Percentiles rank a stretch among this genome's conserved stretches.
phyloP scores from a whole-genome alignment of 129 eudicot genomes.

The Helichrysum umbraculigerum region DNA sequence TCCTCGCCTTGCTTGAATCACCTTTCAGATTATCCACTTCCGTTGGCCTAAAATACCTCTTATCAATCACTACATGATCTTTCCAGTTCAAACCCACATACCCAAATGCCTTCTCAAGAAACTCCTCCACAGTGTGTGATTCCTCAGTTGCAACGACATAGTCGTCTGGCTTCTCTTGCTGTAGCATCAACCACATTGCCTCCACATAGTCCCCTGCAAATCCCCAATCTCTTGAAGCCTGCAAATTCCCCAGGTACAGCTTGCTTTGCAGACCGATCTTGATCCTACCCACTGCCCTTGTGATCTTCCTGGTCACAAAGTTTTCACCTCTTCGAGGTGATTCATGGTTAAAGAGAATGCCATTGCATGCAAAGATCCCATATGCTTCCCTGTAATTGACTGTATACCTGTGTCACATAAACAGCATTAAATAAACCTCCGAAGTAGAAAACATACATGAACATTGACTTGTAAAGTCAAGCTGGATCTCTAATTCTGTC shows the following conservation, averaged over 20 bases:
- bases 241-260: conserved; percentile 80
- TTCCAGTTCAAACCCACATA: conserved; percentile 91
- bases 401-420: conserved; percentile 55
- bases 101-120: conserved; percentile 82
- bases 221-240: conserved; percentile 98
- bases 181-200: conserved; percentile 99
- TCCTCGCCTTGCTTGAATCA: conserved; percentile 81
- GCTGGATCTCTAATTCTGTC: background rate
- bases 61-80: conserved; percentile 89
- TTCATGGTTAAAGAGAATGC: conserved; percentile 92
- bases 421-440: conserved; percentile 7
- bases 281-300: conserved; percentile 96
- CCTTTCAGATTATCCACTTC: conserved; percentile 98
- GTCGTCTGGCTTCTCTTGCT: conserved; percentile 96
- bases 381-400: conserved; percentile 97
- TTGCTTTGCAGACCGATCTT: conserved; percentile 90
- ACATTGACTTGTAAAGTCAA: background rate
- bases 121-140: conserved; percentile 94
- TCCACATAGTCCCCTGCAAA: conserved; percentile 99
- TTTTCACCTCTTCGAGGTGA: conserved; percentile 94
- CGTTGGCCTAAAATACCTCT: conserved; percentile 83
- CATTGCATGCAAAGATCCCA: conserved; percentile 93
- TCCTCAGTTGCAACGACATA: conserved; percentile 98
- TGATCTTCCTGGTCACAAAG: conserved; percentile 95
- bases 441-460: conserved; percentile 6